Percentiles rank a stretch among this genome's conserved stretches.
Conservation (phyloP, 768 basidiomycete genomes). For the Tephrocybe sp. region DNA sequence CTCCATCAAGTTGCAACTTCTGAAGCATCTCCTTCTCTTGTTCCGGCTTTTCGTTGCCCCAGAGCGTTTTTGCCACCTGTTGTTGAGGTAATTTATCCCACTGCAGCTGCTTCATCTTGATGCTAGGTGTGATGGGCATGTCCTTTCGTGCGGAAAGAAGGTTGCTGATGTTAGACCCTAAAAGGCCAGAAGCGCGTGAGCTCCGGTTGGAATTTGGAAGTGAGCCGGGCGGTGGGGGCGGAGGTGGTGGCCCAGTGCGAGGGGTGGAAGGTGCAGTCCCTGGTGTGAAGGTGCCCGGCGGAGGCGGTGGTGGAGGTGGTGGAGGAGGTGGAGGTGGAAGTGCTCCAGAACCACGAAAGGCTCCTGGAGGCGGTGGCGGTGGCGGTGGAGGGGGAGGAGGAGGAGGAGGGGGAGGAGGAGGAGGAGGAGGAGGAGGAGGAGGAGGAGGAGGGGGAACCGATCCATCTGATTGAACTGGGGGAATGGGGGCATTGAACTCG, state of each 20-base stretch:
- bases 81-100: slow-evolving; percentile 98
- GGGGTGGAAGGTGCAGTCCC: slow-evolving; percentile 25
- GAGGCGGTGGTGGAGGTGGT: slow-evolving; percentile 35
- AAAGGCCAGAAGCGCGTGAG: slow-evolving; percentile 56
- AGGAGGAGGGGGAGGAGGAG: neutral
- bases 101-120: slow-evolving; percentile 96
- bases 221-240: slow-evolving; percentile 37
- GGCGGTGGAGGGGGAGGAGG: slow-evolving; percentile 6
- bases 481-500: slow-evolving; percentile 30
- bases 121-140: slow-evolving; percentile 76
- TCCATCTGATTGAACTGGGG: slow-evolving; percentile 26
- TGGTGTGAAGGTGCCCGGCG: slow-evolving; percentile 21
- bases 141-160: slow-evolving; percentile 75
- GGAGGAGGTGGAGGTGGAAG: slow-evolving; percentile 36
- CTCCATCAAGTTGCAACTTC: slow-evolving; percentile 79
- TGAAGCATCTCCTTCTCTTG: slow-evolving; percentile 79
- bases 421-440: neutral
- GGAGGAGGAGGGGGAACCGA: neutral
- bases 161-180: slow-evolving; percentile 55
- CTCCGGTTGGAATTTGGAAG: slow-evolving; percentile 28
- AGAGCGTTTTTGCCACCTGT: slow-evolving; percentile 81
- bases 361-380: slow-evolving; percentile 29
- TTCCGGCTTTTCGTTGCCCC: slow-evolving; percentile 66
- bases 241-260: slow-evolving; percentile 30
- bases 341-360: slow-evolving; percentile 21